Percentiles rank a stretch among this genome's conserved stretches.
Evolutionary conservation across 1,284 basidiomycete genomes (phyloP).

Genomic region (Lentinula novae-zelandiae): DNA sequence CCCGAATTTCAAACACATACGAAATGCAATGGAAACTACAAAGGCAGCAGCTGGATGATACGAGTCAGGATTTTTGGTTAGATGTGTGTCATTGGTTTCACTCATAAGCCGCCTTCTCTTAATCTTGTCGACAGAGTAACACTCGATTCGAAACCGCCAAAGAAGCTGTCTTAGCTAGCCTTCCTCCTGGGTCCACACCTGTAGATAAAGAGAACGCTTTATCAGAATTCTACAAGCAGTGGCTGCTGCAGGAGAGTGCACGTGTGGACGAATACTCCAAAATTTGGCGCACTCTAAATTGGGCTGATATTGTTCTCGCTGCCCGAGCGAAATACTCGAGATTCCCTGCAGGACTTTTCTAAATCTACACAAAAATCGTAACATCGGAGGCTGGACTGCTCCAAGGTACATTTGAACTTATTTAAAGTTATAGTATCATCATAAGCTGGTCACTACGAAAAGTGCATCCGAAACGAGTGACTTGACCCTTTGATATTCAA

Average conservation of each 20-base stretch:
- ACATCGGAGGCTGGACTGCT: not conserved
- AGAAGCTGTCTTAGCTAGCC: conserved; percentile 48
- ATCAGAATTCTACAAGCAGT: conserved; percentile 66
- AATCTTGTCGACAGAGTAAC: conserved; percentile 53
- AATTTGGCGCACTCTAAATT: conserved; percentile 62
- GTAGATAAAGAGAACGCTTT: conserved; percentile 61
- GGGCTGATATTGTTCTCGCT: conserved; percentile 48
- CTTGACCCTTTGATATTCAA: not conserved
- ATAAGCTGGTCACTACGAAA: not conserved
- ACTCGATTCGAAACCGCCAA: conserved; percentile 67
- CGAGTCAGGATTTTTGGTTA: conserved; percentile 73
- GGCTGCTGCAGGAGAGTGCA: conserved; percentile 62
- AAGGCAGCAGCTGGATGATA: conserved; percentile 62
- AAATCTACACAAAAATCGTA: not conserved
- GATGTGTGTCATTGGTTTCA: conserved; percentile 48
- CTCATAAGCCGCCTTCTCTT: not conserved
- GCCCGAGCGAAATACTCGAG: conserved; percentile 48
- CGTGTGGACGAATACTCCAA: conserved; percentile 55
- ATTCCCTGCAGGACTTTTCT: conserved; percentile 22
- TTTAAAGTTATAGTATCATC: not conserved
- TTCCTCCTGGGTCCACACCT: conserved; percentile 45
- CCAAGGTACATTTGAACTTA: not conserved
- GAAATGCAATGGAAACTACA: conserved; percentile 70
- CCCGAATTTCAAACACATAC: conserved; percentile 30
- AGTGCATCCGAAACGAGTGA: not conserved